Conservation (phyloP, 2,329 filamentous ascomycete species). For the Cordyceps sp. region DNA sequence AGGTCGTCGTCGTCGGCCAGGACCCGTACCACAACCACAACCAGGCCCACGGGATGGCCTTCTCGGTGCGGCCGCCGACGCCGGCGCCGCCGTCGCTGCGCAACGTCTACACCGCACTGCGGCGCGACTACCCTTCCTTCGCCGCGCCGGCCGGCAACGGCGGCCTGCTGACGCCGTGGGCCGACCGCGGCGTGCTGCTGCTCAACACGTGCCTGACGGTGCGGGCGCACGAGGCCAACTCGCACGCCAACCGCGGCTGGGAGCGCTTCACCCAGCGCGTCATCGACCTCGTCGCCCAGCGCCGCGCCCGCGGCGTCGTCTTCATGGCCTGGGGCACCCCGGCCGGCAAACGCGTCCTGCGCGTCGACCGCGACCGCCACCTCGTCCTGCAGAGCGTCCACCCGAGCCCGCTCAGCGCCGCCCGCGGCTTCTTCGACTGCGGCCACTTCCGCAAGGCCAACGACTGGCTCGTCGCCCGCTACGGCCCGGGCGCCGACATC, state of each 20-base stretch:
- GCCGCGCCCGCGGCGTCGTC: slow-evolving; percentile 67
- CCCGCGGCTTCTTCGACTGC: slow-evolving; percentile 67
- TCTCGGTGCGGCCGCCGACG: slow-evolving; percentile 83
- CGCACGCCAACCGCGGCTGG: slow-evolving; percentile 77
- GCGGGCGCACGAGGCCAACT: slow-evolving; percentile 73
- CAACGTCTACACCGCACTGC: slow-evolving; percentile 84
- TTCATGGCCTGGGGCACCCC: slow-evolving; percentile 90
- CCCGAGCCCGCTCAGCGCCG: slow-evolving; percentile 81
- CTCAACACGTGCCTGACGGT: slow-evolving; percentile 94
- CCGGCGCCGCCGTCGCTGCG: slow-evolving; percentile 74
- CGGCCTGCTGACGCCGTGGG: slow-evolving; percentile 84
- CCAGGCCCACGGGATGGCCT: slow-evolving; percentile 91
- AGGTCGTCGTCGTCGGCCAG: slow-evolving; percentile 86
- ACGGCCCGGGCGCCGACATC: slow-evolving; percentile 66
- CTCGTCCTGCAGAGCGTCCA: slow-evolving; percentile 76
- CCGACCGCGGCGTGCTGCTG: slow-evolving; percentile 79
- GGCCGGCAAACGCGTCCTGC: slow-evolving; percentile 62
- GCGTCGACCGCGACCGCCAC: slow-evolving; percentile 58
- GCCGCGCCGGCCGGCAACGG: slow-evolving; percentile 56
- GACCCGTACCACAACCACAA: slow-evolving; percentile 94
- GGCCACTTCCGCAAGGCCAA: slow-evolving; percentile 71
- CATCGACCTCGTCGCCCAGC: slow-evolving; percentile 71
- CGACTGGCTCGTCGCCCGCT: slow-evolving; percentile 64
- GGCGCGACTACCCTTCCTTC: slow-evolving; percentile 78
- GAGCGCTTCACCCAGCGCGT: slow-evolving; percentile 83